These are phyloP conservation scores for Aspergillus caelatus DNA, from an alignment of 2,329 filamentous ascomycete species.

Conservation along the genomic window DNA sequence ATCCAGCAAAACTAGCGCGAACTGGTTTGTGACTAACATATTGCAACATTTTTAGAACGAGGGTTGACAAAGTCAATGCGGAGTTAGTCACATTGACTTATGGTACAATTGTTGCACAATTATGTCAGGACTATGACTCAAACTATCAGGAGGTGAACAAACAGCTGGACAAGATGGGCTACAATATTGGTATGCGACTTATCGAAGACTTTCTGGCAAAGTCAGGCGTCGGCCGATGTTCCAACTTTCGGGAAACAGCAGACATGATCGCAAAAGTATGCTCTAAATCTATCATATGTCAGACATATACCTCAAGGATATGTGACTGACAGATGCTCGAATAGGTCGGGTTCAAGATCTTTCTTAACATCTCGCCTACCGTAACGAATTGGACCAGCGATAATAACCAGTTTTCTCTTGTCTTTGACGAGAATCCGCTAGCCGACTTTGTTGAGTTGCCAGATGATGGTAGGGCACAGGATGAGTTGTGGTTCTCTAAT, in stretches of 20 bases:
- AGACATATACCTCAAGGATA: background rate
- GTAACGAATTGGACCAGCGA: conserved; percentile 96
- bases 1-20: no score
- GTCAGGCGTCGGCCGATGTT: conserved; percentile 84
- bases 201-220: conserved; percentile 99
- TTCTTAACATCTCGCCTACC: conserved; percentile 91
- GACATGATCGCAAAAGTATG: conserved; percentile 91
- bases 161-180: conserved; percentile 98
- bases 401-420: conserved; percentile 91
- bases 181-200: conserved; percentile 93
- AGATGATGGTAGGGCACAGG: conserved; percentile 91
- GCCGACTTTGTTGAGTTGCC: conserved; percentile 97
- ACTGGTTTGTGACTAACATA: conserved; percentile 17
- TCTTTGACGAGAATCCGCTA: conserved; percentile 96
- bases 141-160: conserved; percentile 97
- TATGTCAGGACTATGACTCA: conserved; percentile 93
- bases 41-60: conserved; percentile 63
- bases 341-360: conserved; percentile 97
- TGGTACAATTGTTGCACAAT: conserved; percentile 92
- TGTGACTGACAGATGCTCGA: conserved; percentile 11
- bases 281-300: no score
- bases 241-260: conserved; percentile 92
- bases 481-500: conserved; percentile 98
- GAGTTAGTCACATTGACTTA: conserved; percentile 97
- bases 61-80: conserved; percentile 96